Percentiles rank a stretch among this genome's conserved stretches.
phyloP scores from a whole-genome alignment of 345 rosid genomes.

The Pseudoturritis turrita region DNA sequence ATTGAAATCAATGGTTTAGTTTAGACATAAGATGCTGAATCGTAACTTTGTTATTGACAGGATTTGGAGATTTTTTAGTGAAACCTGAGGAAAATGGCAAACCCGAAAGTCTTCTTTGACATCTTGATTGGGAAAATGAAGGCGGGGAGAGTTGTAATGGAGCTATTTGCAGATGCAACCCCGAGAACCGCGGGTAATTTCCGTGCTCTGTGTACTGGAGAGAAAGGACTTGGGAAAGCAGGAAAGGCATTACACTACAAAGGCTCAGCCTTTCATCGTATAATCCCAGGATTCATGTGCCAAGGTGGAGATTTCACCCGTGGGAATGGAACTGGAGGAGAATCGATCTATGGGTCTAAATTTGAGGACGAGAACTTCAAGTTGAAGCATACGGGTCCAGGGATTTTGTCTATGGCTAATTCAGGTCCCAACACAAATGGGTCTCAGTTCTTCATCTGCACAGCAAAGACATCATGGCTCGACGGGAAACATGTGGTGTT shows the following conservation, averaged over 20 bases:
- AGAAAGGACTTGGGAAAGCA: slow-evolving; percentile 56
- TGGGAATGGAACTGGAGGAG: slow-evolving; percentile 93
- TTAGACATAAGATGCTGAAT: background rate
- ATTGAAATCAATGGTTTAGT: background rate
- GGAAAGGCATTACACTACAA: slow-evolving; percentile 73
- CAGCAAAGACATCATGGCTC: slow-evolving; percentile 68
- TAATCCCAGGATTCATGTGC: slow-evolving; percentile 90
- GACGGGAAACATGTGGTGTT: slow-evolving; percentile 90
- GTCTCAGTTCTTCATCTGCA: slow-evolving; percentile 91
- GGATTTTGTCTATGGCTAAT: slow-evolving; percentile 78
- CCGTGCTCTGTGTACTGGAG: slow-evolving; percentile 77
- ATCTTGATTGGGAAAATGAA: slow-evolving; percentile 61
- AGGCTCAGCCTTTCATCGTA: slow-evolving; percentile 77
- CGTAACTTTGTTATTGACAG: background rate
- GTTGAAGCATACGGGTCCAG: slow-evolving; percentile 64
- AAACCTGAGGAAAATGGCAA: slow-evolving; percentile 37
- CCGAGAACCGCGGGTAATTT: slow-evolving; percentile 79
- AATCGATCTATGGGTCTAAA: slow-evolving; percentile 64
- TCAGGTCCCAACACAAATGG: slow-evolving; percentile 72
- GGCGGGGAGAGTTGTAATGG: slow-evolving; percentile 74
- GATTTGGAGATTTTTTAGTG: slow-evolving; percentile 3
- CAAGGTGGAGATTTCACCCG: slow-evolving; percentile 86
- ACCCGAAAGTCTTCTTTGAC: slow-evolving; percentile 76
- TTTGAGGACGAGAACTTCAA: slow-evolving; percentile 85
- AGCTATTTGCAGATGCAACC: slow-evolving; percentile 63